These are phyloP conservation scores for Anthostomella pinea DNA, from an alignment of 2,329 filamentous ascomycete genomes.

Conservation along the genomic window DNA sequence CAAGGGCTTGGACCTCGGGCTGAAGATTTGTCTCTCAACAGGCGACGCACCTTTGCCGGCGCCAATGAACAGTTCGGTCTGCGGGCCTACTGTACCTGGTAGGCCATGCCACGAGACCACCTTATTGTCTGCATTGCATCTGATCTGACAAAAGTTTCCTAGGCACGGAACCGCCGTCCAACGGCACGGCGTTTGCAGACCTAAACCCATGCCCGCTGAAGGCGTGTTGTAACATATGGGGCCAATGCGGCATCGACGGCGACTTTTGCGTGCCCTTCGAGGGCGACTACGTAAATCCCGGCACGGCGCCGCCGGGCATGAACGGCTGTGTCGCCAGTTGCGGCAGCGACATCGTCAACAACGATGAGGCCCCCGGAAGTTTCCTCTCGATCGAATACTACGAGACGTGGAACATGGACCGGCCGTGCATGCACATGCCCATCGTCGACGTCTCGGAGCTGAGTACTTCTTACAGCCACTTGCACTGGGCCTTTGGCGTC, in stretches of 20 bases:
- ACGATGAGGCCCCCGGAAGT: constrained; percentile 14
- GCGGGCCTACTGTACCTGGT: constrained; percentile 13
- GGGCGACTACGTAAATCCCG: constrained; percentile 30
- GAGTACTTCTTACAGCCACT: constrained; percentile 15
- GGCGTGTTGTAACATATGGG: constrained; percentile 41
- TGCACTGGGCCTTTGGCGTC: constrained; percentile 15
- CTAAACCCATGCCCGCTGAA: constrained; percentile 36
- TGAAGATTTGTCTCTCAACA: constrained; percentile 23
- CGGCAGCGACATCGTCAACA: constrained; percentile 34
- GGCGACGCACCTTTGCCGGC: constrained; percentile 18
- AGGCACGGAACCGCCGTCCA: too few relatives aligned
- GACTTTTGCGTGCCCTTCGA: constrained; percentile 16
- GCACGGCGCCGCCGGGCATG: constrained; percentile 27
- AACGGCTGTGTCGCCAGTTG: constrained; percentile 41
- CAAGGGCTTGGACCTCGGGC: constrained; percentile 7
- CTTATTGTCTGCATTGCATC: too few relatives aligned
- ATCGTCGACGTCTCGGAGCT: constrained; percentile 8
- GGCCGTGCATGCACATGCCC: constrained; percentile 15
- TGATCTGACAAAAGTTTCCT: too few relatives aligned
- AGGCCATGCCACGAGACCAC: too few relatives aligned
- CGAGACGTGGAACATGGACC: constrained; percentile 13
- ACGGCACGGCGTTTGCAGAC: constrained; percentile 15
- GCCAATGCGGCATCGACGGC: constrained; percentile 34
- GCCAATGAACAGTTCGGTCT: constrained; percentile 16
- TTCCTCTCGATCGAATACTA: constrained; percentile 19